These are phyloP conservation scores for Papiliotrema terrestris DNA, from an alignment of 1,284 basidiomycete species.

Conservation along the genomic window DNA sequence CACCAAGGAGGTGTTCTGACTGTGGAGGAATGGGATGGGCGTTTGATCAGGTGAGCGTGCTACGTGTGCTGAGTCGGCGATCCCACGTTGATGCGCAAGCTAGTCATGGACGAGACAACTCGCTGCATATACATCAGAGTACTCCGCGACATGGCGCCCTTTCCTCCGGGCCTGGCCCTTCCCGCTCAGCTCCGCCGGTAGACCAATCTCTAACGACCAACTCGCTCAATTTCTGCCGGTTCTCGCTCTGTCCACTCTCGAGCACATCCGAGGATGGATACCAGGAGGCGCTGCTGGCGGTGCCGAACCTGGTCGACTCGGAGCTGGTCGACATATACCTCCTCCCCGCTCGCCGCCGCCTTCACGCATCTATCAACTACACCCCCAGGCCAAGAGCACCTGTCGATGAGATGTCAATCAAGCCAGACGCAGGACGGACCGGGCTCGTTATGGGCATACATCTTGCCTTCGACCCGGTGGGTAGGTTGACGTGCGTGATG, in stretches of 20 bases:
- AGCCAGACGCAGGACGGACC: constrained; percentile 25
- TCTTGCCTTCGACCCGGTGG: constrained; percentile 49
- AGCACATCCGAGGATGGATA: constrained; percentile 18
- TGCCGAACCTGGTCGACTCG: constrained; percentile 84
- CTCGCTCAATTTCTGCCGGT: constrained; percentile 83
- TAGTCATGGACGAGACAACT: constrained; percentile 80
- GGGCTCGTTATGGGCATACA: constrained; percentile 85
- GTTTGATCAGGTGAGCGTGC: constrained; percentile 64
- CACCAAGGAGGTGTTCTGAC: constrained; percentile 72
- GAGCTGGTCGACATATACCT: constrained; percentile 59
- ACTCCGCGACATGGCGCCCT: constrained; percentile 65
- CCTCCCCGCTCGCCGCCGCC: constrained; percentile 7
- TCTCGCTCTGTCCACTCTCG: constrained; percentile 55
- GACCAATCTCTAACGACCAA: constrained; percentile 74
- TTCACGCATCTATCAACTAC: constrained; percentile 63
- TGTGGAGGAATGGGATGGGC: constrained; percentile 64
- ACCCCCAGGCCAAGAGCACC: constrained; percentile 2
- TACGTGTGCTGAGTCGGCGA: background rate
- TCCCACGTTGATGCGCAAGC: constrained; percentile 14
- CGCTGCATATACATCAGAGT: constrained; percentile 39
- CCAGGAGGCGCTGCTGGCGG: constrained; percentile 59
- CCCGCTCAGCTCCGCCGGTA: constrained; percentile 55
- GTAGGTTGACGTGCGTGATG: constrained; percentile 57
- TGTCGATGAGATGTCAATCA: background rate
- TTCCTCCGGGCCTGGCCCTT: constrained; percentile 53